Conservation (phyloP, 2,329 filamentous ascomycete species). For the Calonectria naviculata region DNA sequence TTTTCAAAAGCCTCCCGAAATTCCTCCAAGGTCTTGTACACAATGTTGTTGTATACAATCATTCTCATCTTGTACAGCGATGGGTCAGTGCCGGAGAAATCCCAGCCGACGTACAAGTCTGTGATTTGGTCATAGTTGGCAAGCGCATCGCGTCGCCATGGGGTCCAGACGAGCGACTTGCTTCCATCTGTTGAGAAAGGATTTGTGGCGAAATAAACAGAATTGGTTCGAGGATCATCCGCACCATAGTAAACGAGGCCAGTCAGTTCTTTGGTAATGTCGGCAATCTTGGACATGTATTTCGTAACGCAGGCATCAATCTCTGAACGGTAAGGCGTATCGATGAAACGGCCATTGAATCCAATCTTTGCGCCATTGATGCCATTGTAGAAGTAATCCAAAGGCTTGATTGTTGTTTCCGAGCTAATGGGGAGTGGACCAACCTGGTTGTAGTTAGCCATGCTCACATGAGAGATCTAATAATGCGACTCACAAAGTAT, state of each 20-base stretch:
- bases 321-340: slow-evolving; percentile 12
- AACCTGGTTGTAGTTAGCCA: slow-evolving; percentile 12
- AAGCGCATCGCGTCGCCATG: slow-evolving; percentile 25
- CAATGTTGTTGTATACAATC: slow-evolving; percentile 28
- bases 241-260: slow-evolving; percentile 22
- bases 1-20: slow-evolving; percentile 27
- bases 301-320: slow-evolving; percentile 25
- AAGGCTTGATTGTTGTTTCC: slow-evolving; percentile 15
- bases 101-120: slow-evolving; percentile 31
- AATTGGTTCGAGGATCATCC: slow-evolving; percentile 17
- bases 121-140: slow-evolving; percentile 27
- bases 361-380: slow-evolving; percentile 26
- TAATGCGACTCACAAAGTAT: slow-evolving; percentile 23
- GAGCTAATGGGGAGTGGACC: slow-evolving; percentile 28
- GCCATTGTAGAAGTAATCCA: slow-evolving; percentile 32
- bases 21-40: slow-evolving; percentile 26
- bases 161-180: slow-evolving; percentile 26
- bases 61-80: slow-evolving; percentile 28
- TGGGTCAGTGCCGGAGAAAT: slow-evolving; percentile 25
- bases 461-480: background rate
- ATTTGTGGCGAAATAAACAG: slow-evolving; percentile 27
- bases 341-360: slow-evolving; percentile 27
- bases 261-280: slow-evolving; percentile 21
- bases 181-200: slow-evolving; percentile 30
- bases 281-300: slow-evolving; percentile 29